Evolutionary conservation across 2,329 filamentous ascomycete species (phyloP), one percentile per base, ranked within the genome.

Genomic region (Fusarium pseudocircinatum): DNA sequence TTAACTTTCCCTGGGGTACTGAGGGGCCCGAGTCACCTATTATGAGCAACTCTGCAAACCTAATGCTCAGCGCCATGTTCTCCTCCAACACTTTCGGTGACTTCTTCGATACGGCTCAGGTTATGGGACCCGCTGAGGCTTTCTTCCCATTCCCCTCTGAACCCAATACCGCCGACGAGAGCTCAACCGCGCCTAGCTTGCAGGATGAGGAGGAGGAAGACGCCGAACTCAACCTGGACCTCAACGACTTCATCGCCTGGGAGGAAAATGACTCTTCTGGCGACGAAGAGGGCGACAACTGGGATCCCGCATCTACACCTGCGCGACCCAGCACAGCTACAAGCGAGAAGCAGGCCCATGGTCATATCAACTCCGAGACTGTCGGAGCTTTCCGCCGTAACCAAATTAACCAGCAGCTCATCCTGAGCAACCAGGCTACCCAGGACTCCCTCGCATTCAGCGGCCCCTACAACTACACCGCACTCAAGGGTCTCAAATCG

Each of bases 321-420:
- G 82, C 81, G 7, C 85, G 87, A 26, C 85, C 85, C 34, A 83
- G 82, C n/a, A 87, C 86, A 40, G 82, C 85, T 42, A 81, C 83
- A 36, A 85, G 85, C 77, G 86, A 90, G 71, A 80, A 81, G 24
- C 83, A 86, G 42, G 79, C 84, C 14, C 79, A 82, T 16, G 89
- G 95, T 43, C 90, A 92, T 77, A 89, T 90, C 73, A 89, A 89
- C 66, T 82, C 87, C 14, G 89, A 91, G 63, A 89, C 92, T 20
- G 93, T 96, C 40, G 93, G 93, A 42, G 92, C 93, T 2, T 97
- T 96, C 86, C 93, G 93, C 63, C 89, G 86, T 72, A 91, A 89
- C 80, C 90, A 89, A 79, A 90, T 85, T 85, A 89, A 89, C 78
- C 87, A 89, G 78, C 87, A 89, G 75, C 83, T 90, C 67, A 89